Percentiles rank a stretch among this genome's conserved stretches.
Conservation (phyloP, 768 basidiomycete genomes). For the Tephrocybe rancida region DNA sequence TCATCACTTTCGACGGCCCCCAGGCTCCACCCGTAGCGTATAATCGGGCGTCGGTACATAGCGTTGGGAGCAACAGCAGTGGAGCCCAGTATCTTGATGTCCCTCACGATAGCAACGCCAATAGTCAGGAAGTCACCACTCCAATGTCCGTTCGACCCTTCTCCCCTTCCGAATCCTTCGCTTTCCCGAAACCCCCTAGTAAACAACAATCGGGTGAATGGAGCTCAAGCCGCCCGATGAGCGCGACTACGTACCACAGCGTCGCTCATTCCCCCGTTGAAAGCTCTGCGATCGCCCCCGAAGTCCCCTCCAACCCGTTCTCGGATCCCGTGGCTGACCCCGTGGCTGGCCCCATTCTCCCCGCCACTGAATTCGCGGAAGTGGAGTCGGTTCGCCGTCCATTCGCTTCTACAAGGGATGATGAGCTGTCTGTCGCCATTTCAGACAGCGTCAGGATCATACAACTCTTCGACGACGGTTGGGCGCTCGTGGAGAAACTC, state of each 20-base stretch:
- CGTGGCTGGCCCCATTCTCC: too few relatives aligned
- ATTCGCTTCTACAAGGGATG: slow-evolving; percentile 55
- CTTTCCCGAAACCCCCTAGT: slow-evolving; percentile 66
- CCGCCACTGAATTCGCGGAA: slow-evolving; percentile 32
- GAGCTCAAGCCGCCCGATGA: slow-evolving; percentile 23
- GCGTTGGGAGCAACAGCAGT: slow-evolving; percentile 35
- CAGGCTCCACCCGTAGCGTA: slow-evolving; percentile 17
- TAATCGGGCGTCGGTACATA: slow-evolving; percentile 40
- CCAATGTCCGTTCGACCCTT: slow-evolving; percentile 70
- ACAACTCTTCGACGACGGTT: slow-evolving; percentile 68
- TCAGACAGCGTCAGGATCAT: slow-evolving; percentile 58
- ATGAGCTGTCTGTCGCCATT: slow-evolving; percentile 56
- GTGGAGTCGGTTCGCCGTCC: slow-evolving; percentile 56
- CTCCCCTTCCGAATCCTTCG: slow-evolving; percentile 66
- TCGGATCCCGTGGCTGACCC: too few relatives aligned
- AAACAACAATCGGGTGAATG: slow-evolving; percentile 25
- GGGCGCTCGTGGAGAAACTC: slow-evolving; percentile 62
- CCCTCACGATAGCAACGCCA: slow-evolving; percentile 20
- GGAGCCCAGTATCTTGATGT: slow-evolving; percentile 46
- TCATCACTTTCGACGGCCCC: slow-evolving; percentile 32
- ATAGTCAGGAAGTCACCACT: slow-evolving; percentile 32
- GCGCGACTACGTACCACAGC: slow-evolving; percentile 15
- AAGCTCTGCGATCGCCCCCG: slow-evolving; percentile 12
- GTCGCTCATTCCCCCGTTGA: slow-evolving; percentile 4
- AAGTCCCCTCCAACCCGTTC: slow-evolving; percentile 32